These are phyloP conservation scores for Saraca asoca DNA, from an alignment of 331 rosid species.

Conservation along the genomic window DNA sequence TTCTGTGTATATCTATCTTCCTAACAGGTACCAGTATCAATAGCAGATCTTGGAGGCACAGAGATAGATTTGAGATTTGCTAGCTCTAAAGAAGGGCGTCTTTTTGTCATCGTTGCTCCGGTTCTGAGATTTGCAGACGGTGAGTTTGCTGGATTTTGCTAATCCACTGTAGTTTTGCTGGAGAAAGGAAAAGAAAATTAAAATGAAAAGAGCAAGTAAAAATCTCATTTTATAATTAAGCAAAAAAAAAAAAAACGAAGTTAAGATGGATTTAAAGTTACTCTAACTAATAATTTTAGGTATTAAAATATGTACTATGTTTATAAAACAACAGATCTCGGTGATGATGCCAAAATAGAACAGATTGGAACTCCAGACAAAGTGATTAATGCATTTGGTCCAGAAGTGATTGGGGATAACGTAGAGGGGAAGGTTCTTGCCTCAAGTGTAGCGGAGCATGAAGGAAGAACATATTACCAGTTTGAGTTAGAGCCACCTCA, in stretches of 20 bases:
- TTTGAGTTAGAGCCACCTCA: slow-evolving; percentile 98
- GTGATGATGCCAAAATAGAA: slow-evolving; percentile 82
- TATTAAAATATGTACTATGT: slow-evolving; percentile 21
- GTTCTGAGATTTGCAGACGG: slow-evolving; percentile 86
- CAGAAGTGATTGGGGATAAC: slow-evolving; percentile 91
- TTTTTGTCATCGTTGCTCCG: slow-evolving; percentile 87
- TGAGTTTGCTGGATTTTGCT: slow-evolving; percentile 40
- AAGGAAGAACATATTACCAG: slow-evolving; percentile 89
- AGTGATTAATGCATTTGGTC: slow-evolving; percentile 90
- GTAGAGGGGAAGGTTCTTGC: slow-evolving; percentile 89
- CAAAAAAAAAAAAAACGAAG: too few relatives aligned
- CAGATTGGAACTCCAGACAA: slow-evolving; percentile 83
- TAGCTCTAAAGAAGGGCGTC: slow-evolving; percentile 80
- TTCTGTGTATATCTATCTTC: slow-evolving; percentile 17
- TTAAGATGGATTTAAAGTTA: too few relatives aligned
- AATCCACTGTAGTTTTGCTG: slow-evolving; percentile 6
- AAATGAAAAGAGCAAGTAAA: slow-evolving; percentile 3
- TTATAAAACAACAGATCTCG: slow-evolving; percentile 51
- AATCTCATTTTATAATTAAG: neutral
- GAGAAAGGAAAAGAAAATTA: slow-evolving; percentile 24
- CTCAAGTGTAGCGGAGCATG: slow-evolving; percentile 57
- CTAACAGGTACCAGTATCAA: slow-evolving; percentile 89
- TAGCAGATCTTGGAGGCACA: slow-evolving; percentile 99
- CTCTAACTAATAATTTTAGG: neutral
- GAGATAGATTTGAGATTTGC: slow-evolving; percentile 91